Percentiles rank a stretch among this genome's conserved stretches.
phyloP scores from a whole-genome alignment of 2,329 filamentous ascomycete species.

The Trichoderma sp. region DNA sequence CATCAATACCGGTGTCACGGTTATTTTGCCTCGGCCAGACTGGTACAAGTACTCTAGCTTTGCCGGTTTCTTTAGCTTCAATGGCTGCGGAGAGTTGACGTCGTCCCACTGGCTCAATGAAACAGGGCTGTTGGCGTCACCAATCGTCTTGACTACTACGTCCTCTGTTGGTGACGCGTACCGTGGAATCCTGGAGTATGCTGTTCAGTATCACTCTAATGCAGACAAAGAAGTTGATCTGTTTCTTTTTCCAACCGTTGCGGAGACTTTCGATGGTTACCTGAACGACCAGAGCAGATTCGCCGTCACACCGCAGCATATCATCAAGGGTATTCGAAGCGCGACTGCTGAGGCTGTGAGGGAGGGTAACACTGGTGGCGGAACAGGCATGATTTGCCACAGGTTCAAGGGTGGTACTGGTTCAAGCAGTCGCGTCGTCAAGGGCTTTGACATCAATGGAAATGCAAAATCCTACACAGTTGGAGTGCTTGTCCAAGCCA shows the following conservation, averaged over 20 bases:
- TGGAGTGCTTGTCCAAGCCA: constrained; percentile 61
- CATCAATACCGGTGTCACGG: constrained; percentile 50
- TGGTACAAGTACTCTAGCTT: constrained; percentile 47
- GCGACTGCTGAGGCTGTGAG: constrained; percentile 50
- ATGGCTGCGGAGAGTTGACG: constrained; percentile 62
- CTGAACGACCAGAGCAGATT: constrained; percentile 57
- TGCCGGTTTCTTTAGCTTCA: constrained; percentile 58
- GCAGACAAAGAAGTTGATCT: constrained; percentile 46
- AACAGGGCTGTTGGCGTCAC: constrained; percentile 56
- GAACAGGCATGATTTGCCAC: constrained; percentile 66
- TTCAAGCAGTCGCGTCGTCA: constrained; percentile 56
- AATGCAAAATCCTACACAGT: constrained; percentile 51
- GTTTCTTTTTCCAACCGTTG: constrained; percentile 57
- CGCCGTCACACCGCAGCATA: constrained; percentile 51
- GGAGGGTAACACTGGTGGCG: constrained; percentile 64
- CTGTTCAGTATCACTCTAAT: constrained; percentile 44
- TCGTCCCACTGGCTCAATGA: constrained; percentile 61
- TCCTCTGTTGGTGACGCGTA: constrained; percentile 57
- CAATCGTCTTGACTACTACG: constrained; percentile 59
- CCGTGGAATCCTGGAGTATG: constrained; percentile 57
- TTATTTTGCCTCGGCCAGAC: constrained; percentile 44
- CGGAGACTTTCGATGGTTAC: constrained; percentile 62
- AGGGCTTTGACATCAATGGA: constrained; percentile 37
- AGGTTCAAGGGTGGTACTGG: constrained; percentile 67
- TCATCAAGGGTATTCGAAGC: constrained; percentile 51